Evolutionary conservation across 2,329 filamentous ascomycete species (phyloP), one percentile per base, ranked within the genome.

Genomic region (Thielaviopsis euricoi): DNA sequence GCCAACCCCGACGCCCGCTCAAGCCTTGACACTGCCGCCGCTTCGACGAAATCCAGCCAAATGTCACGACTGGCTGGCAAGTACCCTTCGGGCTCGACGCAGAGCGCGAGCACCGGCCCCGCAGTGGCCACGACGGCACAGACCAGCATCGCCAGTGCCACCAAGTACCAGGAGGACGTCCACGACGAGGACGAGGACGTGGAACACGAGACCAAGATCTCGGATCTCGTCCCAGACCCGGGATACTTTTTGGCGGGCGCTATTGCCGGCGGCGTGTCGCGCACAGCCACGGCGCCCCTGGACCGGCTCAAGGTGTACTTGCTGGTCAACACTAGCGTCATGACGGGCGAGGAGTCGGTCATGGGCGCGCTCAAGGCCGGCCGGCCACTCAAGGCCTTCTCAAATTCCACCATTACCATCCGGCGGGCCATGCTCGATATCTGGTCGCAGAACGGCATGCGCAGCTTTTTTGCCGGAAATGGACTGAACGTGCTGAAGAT

Each of bases 181-280:
- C 52, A 46, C 17, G 48, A 25, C 6, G 21, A 40, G 19, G 43
- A 53, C 10, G 9, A 52, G 29, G 10, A 23, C 22, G 51, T 19
- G 64, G 67, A 52, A 29, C 22, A 22, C 3, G 7, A 43, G n/a
- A 15, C 48, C 52, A 74, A 70, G 75, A 80, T 84, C 75, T 83
- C 80, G 70, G 74, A 76, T 69, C 78, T 85, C 76, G 76, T 89
- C 71, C 87, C 87, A 71, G 81, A 89, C 82, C 79, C 86, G 95
- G 93, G 93, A 79, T 98, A 97, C 74, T 98, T 97, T 73, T 73
- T 95, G 74, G 93, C 93, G 70, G 93, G 93, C 76, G 93, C 89
- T 71, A 77, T 95, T 69, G 89, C 91, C 69, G 93, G 93, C 69
- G 91, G 89, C 70, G 85, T 96, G 66, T 97, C 91, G 68, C 85